A percentile compares a stretch with the other conserved stretches of the same genome.
Evolutionary conservation across 2,329 filamentous ascomycete genomes (phyloP).

Genomic region (Fusarium sp.): DNA sequence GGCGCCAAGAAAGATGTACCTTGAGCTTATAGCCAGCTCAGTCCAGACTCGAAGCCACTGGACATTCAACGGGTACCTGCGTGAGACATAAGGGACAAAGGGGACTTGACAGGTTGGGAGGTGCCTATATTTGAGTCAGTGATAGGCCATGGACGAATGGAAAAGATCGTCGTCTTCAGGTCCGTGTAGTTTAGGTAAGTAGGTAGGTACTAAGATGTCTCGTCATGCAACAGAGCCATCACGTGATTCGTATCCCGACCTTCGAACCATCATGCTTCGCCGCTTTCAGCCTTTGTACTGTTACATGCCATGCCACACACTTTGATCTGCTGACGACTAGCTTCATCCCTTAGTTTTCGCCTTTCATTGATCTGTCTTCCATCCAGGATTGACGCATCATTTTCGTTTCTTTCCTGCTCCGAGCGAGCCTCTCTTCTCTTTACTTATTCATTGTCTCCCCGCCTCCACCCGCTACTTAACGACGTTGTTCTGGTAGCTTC

Average conservation of each 20-base stretch:
- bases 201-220: too few relatives aligned
- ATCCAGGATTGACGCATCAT: constrained; percentile 10
- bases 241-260: constrained; percentile 25
- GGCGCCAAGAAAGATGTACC: constrained; percentile 34
- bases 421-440: constrained; percentile 9
- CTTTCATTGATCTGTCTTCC: constrained; percentile 22
- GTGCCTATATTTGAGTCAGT: not conserved
- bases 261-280: constrained; percentile 31
- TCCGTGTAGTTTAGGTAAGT: not conserved
- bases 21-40: constrained; percentile 14
- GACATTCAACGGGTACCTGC: not conserved
- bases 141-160: not conserved
- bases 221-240: not conserved
- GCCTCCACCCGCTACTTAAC: constrained; percentile 32
- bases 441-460: constrained; percentile 30
- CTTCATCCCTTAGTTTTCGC: constrained; percentile 32
- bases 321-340: constrained; percentile 31
- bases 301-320: constrained; percentile 20
- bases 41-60: constrained; percentile 12
- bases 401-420: not conserved
- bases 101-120: not conserved
- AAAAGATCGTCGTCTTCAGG: not conserved
- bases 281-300: constrained; percentile 29
- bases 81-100: not conserved
- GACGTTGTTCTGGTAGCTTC: constrained; percentile 22